Base-by-base conservation (phyloP, 345 rosid species). In the Ceriops zippeliana region DNA sequence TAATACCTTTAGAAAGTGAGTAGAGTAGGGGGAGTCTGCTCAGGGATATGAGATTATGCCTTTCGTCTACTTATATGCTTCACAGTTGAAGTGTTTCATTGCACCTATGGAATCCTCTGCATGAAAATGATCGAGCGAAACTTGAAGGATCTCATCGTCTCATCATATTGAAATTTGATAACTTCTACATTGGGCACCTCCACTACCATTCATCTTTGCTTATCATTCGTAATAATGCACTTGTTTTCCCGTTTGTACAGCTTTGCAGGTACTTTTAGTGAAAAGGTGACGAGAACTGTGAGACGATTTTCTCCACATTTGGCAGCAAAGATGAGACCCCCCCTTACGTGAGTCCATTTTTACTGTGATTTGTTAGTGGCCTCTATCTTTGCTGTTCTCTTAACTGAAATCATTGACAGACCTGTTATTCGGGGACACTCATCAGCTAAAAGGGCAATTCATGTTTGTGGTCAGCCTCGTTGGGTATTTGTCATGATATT, bases 291-390 rank as follows among this genome's bases (percentile, higher is more conserved):
- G 24, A 90, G 97, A 83, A 90, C 91, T 28, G 81, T 86, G 61
- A 87, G 99, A 76, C 90, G 82, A 74, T 82, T 92, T 79, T 96
- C 97, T 78, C 99, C 99, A 63, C 98, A 84, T 62, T 75, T 95
- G 79, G 99, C 99, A 52, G 98, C 93, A 27, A 95, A 91, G 81
- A 84, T 91, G 98, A 87, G 98, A 77, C 97, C 97, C 75, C 91
- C 98, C 20, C 88, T 84, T 64, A 86, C 93, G 97, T 92, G 78
- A 76, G 85, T 76, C 56, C 30, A 7, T 52, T 70, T 69, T 32
- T 53, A 54, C 76, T 70, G 20, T 5, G 32, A 22, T 32, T 31
- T 27, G 26, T 59, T 4, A 52, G 7, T 59, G 52, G 34, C 19
- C n/a, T 62, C 49, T 68, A 54, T 11, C 60, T 7, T 75, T 57